Conservation (phyloP, 2,329 filamentous ascomycete genomes). For the Aspergillus japonicus region DNA sequence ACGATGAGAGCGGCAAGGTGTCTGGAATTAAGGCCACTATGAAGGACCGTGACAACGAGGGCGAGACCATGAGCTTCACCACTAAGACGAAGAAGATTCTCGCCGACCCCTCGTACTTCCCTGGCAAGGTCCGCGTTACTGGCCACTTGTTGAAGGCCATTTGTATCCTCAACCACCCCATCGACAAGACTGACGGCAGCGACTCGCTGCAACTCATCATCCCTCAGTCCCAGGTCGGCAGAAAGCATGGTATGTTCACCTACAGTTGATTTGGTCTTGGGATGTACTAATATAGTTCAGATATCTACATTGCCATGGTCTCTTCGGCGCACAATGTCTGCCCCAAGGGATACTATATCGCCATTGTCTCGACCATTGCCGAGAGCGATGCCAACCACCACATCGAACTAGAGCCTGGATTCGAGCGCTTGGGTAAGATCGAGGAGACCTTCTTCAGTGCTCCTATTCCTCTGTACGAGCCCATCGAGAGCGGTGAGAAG, state of each 20-base stretch:
- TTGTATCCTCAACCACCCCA: constrained; percentile 93
- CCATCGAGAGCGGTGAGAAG: constrained; percentile 73
- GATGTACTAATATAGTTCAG: constrained; percentile 47
- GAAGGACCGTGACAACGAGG: constrained; percentile 75
- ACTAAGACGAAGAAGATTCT: constrained; percentile 96
- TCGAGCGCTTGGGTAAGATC: constrained; percentile 87
- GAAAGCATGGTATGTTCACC: constrained; percentile 76
- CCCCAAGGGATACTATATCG: constrained; percentile 98
- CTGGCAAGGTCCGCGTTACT: constrained; percentile 79
- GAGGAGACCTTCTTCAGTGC: constrained; percentile 97
- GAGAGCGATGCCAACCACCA: constrained; percentile 92
- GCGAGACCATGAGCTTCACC: constrained; percentile 80
- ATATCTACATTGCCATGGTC: constrained; percentile 96
- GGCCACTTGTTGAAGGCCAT: constrained; percentile 94
- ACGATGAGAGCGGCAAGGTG: constrained; percentile 76
- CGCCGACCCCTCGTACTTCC: constrained; percentile 95
- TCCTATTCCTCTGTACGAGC: constrained; percentile 92
- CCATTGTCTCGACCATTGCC: constrained; percentile 96
- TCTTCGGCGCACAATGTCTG: constrained; percentile 97
- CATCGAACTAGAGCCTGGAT: constrained; percentile 85
- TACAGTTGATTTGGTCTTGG: not conserved
- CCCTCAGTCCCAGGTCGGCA: constrained; percentile 92
- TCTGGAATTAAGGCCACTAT: constrained; percentile 96
- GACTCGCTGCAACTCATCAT: constrained; percentile 96
- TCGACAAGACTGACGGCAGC: constrained; percentile 81